Base-by-base conservation (phyloP, 257 asterid species). In the Forsythia viridissima region DNA sequence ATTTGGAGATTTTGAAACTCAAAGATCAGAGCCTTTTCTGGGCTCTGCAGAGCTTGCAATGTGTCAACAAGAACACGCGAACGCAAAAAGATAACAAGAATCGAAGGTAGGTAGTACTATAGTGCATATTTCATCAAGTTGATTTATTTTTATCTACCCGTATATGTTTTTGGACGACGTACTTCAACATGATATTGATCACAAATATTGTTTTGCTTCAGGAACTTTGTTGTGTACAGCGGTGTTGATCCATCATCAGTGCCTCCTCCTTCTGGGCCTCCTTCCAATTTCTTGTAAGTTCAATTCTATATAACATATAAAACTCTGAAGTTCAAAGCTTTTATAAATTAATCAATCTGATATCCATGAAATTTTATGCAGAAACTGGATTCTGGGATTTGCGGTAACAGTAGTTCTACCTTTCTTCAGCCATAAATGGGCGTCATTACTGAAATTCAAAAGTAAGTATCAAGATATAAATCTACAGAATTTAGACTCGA, bases 261-360 rank as follows among this genome's bases (percentile, higher is more conserved):
- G 70, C 85, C 87, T 0, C 78, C 88, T 43, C 87, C 90, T 15
- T 81, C 88, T 0, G 81, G 48, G 76, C 80, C 90, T 43, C 82
- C 87, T 38, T 76, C 65, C 80, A 79, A 84, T 70, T 52, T 87
- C 70, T 52, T 87, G 90, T 82, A 76, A 80, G 88, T 78, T 6
- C 8, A 63, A 40, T 63, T 39, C 12, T 11, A 63, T 63, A 57
- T 30, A 30, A 30, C 34, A 10, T 0, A 57, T 24, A 21, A 30
- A 8, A 18, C 69, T 52, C 41, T 30, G 20, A 21, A 63, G 39
- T 24, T 63, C 4, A 18, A 16, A 20, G 3, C 20, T 61, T 48
- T 16, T 8, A 37, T 3, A 61, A 24, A 24, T 40, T 51, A 37
- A n/a, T 36, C 43, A 13, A 42, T 46, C 2, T 8, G n/a, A 20